phyloP scores from a whole-genome alignment of 805 yeast genomes.

The Candida stauntonica region DNA sequence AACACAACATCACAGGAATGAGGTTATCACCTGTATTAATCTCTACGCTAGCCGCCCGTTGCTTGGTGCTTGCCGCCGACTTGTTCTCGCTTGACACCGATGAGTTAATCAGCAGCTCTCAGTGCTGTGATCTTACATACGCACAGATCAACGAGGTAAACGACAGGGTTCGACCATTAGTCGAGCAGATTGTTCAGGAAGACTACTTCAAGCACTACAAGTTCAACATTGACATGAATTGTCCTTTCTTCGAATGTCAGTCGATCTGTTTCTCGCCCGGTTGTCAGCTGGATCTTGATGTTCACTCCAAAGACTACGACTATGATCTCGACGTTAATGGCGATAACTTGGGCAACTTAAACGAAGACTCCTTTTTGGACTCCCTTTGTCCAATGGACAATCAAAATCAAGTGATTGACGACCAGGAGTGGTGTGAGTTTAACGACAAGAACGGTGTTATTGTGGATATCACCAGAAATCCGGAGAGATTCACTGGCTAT shows the following conservation, averaged over 20 bases:
- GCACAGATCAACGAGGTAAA: constrained; percentile 50
- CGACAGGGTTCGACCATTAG: constrained; percentile 45
- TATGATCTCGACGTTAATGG: constrained; percentile 25
- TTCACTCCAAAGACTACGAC: constrained; percentile 25
- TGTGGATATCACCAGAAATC: constrained; percentile 82
- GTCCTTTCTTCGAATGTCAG: constrained; percentile 82
- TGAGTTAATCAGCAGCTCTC: constrained; percentile 15
- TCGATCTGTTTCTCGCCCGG: constrained; percentile 29
- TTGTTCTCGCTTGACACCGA: constrained; percentile 19
- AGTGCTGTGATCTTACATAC: constrained; percentile 38
- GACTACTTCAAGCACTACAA: constrained; percentile 73
- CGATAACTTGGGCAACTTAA: constrained; percentile 40
- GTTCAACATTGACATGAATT: constrained; percentile 76
- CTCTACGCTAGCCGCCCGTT: constrained; percentile 1
- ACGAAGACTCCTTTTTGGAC: constrained; percentile 34
- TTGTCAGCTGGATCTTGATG: constrained; percentile 28
- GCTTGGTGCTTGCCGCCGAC: constrained; percentile 4
- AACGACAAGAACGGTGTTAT: constrained; percentile 71
- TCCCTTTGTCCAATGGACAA: constrained; percentile 31
- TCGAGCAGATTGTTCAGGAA: constrained; percentile 57
- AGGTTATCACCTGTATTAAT: not conserved
- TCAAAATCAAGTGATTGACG: constrained; percentile 32
- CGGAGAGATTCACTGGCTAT: constrained; percentile 95
- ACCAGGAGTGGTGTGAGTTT: constrained; percentile 65
- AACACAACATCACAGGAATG: constrained; percentile 3